Evolutionary conservation across 1,284 basidiomycete genomes (phyloP).

Genomic region (Hemileia vastatrix): DNA sequence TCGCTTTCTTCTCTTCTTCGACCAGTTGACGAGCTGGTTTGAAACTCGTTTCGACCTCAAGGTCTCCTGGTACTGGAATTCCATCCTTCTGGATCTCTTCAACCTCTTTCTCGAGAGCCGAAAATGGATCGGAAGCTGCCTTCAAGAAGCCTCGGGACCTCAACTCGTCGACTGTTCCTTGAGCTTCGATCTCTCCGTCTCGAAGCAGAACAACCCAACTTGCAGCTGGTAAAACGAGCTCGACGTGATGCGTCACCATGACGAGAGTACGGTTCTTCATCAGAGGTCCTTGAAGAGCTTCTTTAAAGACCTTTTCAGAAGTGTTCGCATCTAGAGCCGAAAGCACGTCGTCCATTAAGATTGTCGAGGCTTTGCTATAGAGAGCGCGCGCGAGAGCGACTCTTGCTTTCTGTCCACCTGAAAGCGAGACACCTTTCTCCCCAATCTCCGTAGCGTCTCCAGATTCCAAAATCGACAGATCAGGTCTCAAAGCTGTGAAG

Average conservation of each 20-base stretch:
- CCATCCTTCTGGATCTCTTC: constrained; percentile 28
- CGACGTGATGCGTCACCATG: constrained; percentile 76
- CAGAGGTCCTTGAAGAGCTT: constrained; percentile 47
- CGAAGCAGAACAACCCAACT: constrained; percentile 50
- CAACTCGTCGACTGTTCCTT: constrained; percentile 3
- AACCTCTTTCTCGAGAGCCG: constrained; percentile 22
- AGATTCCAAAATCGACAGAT: constrained; percentile 83
- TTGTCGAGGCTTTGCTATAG: constrained; percentile 33
- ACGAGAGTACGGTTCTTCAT: constrained; percentile 61
- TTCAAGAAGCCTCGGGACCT: neutral
- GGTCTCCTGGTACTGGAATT: constrained; percentile 23
- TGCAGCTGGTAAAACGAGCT: constrained; percentile 48
- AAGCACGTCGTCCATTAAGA: constrained; percentile 60
- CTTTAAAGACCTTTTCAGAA: constrained; percentile 51
- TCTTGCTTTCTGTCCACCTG: constrained; percentile 66
- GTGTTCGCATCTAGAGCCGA: constrained; percentile 72
- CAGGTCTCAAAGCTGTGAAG: constrained; percentile 62
- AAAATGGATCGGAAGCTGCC: constrained; percentile 11
- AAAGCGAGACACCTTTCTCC: constrained; percentile 61
- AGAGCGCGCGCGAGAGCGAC: constrained; percentile 48
- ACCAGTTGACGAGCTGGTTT: constrained; percentile 63
- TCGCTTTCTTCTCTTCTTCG: constrained; percentile 79
- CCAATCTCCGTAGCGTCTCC: constrained; percentile 74
- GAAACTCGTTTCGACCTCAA: neutral
- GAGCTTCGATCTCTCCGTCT: constrained; percentile 46